Evolutionary conservation across 768 basidiomycete species (phyloP).

Genomic region (Mycena haematopus): DNA sequence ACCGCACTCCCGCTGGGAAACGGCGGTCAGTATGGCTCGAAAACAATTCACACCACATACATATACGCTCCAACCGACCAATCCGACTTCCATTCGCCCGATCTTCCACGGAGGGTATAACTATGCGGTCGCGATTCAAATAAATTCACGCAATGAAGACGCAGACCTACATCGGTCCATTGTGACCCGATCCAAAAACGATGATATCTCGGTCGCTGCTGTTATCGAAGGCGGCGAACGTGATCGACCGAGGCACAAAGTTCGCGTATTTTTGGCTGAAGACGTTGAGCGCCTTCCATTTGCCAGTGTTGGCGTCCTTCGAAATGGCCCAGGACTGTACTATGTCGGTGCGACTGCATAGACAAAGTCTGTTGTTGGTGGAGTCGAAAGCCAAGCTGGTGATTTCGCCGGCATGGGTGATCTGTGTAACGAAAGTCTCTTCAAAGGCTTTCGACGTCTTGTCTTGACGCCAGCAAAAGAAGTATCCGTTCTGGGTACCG

Average conservation of each 20-base stretch:
- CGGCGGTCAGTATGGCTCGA: background rate
- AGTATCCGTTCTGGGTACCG: too few relatives aligned
- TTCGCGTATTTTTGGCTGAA: too few relatives aligned
- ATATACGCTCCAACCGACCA: background rate
- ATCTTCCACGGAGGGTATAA: background rate
- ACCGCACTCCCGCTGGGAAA: too few relatives aligned
- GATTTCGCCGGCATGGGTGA: background rate
- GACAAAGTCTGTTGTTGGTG: slow-evolving; percentile 1
- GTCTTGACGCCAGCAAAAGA: too few relatives aligned
- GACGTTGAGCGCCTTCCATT: background rate
- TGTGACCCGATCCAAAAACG: too few relatives aligned
- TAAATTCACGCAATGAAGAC: too few relatives aligned
- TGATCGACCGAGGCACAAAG: too few relatives aligned
- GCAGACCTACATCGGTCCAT: too few relatives aligned
- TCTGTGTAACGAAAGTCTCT: background rate
- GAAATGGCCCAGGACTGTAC: background rate
- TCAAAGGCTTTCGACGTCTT: background rate
- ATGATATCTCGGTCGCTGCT: too few relatives aligned
- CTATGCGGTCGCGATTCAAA: background rate
- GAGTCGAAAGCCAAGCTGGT: background rate
- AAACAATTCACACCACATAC: background rate
- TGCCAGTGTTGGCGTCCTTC: background rate
- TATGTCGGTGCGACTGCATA: background rate
- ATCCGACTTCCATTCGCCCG: background rate
- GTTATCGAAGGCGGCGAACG: too few relatives aligned